Percentiles rank a stretch among this genome's conserved stretches.
phyloP scores from a whole-genome alignment of 805 yeast genomes.

The Metschnikowia koreensis region DNA sequence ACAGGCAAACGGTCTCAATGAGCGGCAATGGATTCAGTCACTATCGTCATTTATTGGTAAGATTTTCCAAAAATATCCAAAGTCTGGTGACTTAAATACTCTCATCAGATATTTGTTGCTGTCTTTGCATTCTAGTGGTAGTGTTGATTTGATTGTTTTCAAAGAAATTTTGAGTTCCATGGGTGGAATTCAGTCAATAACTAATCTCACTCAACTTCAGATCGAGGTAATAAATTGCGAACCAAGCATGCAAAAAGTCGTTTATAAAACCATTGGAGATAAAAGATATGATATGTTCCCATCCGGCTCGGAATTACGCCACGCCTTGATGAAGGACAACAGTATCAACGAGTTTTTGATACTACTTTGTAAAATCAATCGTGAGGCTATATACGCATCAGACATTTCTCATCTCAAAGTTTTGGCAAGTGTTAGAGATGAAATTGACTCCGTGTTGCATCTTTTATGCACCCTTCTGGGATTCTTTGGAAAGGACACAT shows the following conservation, averaged over 20 bases:
- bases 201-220: conserved; percentile 66
- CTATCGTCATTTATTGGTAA: conserved; percentile 77
- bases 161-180: conserved; percentile 65
- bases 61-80: conserved; percentile 53
- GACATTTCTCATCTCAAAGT: conserved; percentile 60
- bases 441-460: conserved; percentile 62
- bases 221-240: conserved; percentile 67
- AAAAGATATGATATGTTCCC: conserved; percentile 45
- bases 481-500: conserved; percentile 42
- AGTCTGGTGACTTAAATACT: conserved; percentile 58
- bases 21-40: conserved; percentile 83
- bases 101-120: conserved; percentile 59
- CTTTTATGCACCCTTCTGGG: conserved; percentile 59
- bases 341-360: conserved; percentile 64
- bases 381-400: conserved; percentile 32
- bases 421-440: conserved; percentile 70
- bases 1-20: conserved; percentile 78
- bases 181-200: conserved; percentile 74
- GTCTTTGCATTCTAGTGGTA: conserved; percentile 58
- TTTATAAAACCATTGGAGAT: conserved; percentile 59
- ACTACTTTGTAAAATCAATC: conserved; percentile 51
- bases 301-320: conserved; percentile 52
- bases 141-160: conserved; percentile 60
- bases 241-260: conserved; percentile 50
- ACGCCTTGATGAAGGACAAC: conserved; percentile 42